A percentile compares a stretch with the other conserved stretches of the same genome.
Conservation (phyloP, 208 protist genomes). For the Crithidia sp. region DNA sequence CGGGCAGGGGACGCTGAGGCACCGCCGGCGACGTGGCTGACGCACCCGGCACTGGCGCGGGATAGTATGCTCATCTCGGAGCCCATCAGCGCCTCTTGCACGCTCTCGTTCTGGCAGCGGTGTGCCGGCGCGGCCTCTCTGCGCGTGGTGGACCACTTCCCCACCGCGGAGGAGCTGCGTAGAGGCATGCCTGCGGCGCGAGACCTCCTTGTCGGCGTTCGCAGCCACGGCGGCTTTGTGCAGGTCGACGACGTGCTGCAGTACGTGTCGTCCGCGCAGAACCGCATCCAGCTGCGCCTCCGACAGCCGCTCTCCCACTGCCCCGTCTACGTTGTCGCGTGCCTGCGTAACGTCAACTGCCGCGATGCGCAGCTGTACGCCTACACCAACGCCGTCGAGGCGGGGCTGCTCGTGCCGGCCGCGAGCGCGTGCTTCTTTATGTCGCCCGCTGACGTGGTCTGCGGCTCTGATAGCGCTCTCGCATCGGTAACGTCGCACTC, state of each 20-base stretch:
- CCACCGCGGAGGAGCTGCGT: constrained; percentile 21
- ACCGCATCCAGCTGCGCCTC: constrained; percentile 24
- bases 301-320: background rate
- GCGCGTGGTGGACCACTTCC: constrained; percentile 24
- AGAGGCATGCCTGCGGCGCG: background rate
- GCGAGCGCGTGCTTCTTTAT: constrained; percentile 26
- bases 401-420: constrained; percentile 5
- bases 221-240: constrained; percentile 31
- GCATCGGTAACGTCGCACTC: background rate
- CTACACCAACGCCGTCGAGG: constrained; percentile 30
- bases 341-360: constrained; percentile 7
- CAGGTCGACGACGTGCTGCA: constrained; percentile 27
- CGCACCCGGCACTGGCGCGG: constrained; percentile 11
- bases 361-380: constrained; percentile 25
- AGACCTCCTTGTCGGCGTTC: constrained; percentile 10
- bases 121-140: constrained; percentile 7
- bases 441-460: background rate
- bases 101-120: constrained; percentile 44
- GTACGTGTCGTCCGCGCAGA: constrained; percentile 12
- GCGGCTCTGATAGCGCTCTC: background rate
- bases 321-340: constrained; percentile 28
- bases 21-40: background rate
- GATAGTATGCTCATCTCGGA: constrained; percentile 45
- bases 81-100: constrained; percentile 42
- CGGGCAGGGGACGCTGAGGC: background rate